These are phyloP conservation scores for Verticillium nonalfalfae DNA, from an alignment of 2,329 filamentous ascomycete species.

Conservation along the genomic window DNA sequence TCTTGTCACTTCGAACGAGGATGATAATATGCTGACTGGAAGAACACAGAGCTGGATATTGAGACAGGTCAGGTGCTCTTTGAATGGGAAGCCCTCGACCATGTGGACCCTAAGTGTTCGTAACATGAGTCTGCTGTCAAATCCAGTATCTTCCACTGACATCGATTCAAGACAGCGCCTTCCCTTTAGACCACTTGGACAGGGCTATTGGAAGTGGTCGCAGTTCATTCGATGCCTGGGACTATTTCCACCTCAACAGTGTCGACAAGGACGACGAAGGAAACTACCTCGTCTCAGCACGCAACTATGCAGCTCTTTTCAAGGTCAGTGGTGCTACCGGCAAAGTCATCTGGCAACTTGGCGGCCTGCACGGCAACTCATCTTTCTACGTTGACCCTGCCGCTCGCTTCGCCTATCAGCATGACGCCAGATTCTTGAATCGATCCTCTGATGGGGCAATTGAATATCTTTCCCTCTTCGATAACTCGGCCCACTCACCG, in stretches of 20 bases:
- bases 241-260: constrained; percentile 25
- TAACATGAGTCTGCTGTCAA: background rate
- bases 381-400: constrained; percentile 25
- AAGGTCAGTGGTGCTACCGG: constrained; percentile 40
- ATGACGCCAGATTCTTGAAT: constrained; percentile 37
- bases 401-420: constrained; percentile 40
- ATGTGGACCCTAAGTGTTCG: constrained; percentile 12
- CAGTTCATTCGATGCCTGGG: constrained; percentile 28
- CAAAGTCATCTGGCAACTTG: constrained; percentile 44
- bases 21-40: background rate
- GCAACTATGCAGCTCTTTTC: constrained; percentile 31
- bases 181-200: constrained; percentile 6
- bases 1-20: background rate
- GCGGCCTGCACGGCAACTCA: constrained; percentile 35
- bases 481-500: constrained; percentile 37
- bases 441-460: constrained; percentile 27
- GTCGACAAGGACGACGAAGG: constrained; percentile 28
- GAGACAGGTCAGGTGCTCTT: constrained; percentile 40
- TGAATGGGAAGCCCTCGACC: constrained; percentile 30
- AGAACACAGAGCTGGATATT: constrained; percentile 38
- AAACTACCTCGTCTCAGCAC: constrained; percentile 19
- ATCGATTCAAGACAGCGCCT: background rate
- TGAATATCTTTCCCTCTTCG: constrained; percentile 44
- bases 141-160: background rate
- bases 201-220: constrained; percentile 13